Conservation (phyloP, 1,139 yeast genomes). For the Nadsonia commutata region DNA sequence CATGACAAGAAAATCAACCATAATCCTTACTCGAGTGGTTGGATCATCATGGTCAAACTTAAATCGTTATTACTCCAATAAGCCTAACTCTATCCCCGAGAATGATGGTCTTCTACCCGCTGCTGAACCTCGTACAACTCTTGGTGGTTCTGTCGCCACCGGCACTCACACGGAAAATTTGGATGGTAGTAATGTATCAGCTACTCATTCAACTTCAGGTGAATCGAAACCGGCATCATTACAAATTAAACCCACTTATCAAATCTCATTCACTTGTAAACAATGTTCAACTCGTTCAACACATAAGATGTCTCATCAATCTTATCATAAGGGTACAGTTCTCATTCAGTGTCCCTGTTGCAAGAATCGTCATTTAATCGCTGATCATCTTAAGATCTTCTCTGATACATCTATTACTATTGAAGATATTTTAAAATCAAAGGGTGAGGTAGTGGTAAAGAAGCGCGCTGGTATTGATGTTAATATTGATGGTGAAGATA, state of each 20-base stretch:
- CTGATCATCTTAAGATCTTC: conserved; percentile 81
- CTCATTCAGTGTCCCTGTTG: conserved; percentile 88
- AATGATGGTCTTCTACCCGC: background rate
- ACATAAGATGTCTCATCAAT: conserved; percentile 81
- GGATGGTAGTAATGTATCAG: background rate
- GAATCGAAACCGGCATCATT: background rate
- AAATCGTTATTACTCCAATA: background rate
- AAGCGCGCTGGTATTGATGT: background rate
- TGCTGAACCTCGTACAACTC: background rate
- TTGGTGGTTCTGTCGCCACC: background rate
- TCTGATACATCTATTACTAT: conserved; percentile 59
- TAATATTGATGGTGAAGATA: background rate
- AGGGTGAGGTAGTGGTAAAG: conserved; percentile 38
- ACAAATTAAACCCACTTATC: conserved; percentile 47
- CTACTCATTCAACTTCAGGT: background rate
- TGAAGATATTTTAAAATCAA: conserved; percentile 61
- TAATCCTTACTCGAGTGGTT: no score
- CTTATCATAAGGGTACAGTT: conserved; percentile 77
- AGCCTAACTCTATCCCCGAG: background rate
- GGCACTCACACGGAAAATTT: background rate
- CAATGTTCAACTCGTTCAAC: conserved; percentile 72
- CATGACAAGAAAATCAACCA: no score
- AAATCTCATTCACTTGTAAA: conserved; percentile 89
- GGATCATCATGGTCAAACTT: background rate
- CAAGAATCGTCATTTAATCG: conserved; percentile 73